Percentiles rank a stretch among this genome's conserved stretches.
These are phyloP conservation scores for Erodium texanum DNA, from an alignment of 441 rosid species.

Conservation along the genomic window DNA sequence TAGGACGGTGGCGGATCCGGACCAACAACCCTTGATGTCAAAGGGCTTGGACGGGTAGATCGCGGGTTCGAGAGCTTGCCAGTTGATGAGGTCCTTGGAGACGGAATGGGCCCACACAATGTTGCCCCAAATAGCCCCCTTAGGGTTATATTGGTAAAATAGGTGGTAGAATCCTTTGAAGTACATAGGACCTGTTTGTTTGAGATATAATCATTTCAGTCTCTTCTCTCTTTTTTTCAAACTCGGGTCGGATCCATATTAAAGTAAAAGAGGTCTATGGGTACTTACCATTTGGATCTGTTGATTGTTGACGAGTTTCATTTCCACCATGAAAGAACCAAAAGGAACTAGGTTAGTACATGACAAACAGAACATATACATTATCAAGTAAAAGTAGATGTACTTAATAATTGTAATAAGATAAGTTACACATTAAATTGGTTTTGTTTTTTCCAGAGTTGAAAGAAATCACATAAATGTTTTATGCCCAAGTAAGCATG, in stretches of 20 bases:
- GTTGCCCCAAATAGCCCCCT: constrained; percentile 85
- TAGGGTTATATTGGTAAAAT: constrained; percentile 83
- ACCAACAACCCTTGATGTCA: constrained; percentile 74
- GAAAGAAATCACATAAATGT: too few species aligned
- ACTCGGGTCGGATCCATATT: too few species aligned
- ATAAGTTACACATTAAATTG: too few species aligned
- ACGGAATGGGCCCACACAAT: constrained; percentile 93
- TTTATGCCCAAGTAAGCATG: too few species aligned
- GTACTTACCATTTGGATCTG: background rate
- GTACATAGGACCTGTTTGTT: constrained; percentile 48
- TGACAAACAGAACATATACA: too few species aligned
- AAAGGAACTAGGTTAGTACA: background rate
- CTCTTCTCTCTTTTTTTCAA: too few species aligned
- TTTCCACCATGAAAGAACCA: background rate
- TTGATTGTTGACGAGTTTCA: background rate
- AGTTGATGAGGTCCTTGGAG: constrained; percentile 66
- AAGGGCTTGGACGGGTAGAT: constrained; percentile 58
- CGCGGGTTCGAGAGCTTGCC: constrained; percentile 62
- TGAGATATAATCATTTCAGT: too few species aligned
- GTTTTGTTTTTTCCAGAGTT: too few species aligned
- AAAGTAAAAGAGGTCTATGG: background rate
- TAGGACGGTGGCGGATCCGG: constrained; percentile 71
- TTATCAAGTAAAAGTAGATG: too few species aligned
- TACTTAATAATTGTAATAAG: too few species aligned
- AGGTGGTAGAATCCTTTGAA: constrained; percentile 73